Evolutionary conservation across 305 asterid genomes (phyloP), one percentile per base, ranked within the genome.

Genomic region (Fraxinus nigra): DNA sequence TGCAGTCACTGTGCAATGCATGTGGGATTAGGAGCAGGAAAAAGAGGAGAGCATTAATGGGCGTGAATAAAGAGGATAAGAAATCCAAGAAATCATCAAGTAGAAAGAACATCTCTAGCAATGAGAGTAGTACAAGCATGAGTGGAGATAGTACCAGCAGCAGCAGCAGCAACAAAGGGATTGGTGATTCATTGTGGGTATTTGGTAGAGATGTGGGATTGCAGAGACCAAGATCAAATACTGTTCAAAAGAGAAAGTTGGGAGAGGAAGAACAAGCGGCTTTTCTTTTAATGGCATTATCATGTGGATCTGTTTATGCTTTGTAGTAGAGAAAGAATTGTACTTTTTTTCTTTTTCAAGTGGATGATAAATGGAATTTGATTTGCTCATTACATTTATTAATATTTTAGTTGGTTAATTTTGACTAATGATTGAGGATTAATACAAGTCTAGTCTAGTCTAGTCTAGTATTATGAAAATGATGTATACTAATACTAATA

Each of bases 21-120:
- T 95, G 99, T 92, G 99, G 99, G 80, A 95, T 95, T 34, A 87
- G 98, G 78, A 95, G 98, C 90, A 84, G 99, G 32, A 95, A 95
- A 79, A 95, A 92, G 91, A 89, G 98, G 65, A 92, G 99, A 83
- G 98, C 97, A 4, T 85, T 95, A 1, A 73, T 95, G 89, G 98
- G 98, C 0, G 80, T 91, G 5, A 82, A 91, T 46, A 93, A 92
- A 84, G 94, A 93, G 0, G 99, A 93, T 24, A 92, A 89, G 85
- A 93, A 90, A 20, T 59, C 87, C 13, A 95, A 93, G 87, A 92
- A 94, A 70, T 80, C 97, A 20, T 0, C 88, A 67, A 76, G 32
- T 28, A 82, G 16, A 14, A 89, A 83, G 26, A 81, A 32, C 35
- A 37, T 0, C 0, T 38, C 9, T 79, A 85, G 84, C 91, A 73